Evolutionary conservation across 129 eudicot species (phyloP), one percentile per base, ranked within the genome.

Genomic region (Tagetes erecta): DNA sequence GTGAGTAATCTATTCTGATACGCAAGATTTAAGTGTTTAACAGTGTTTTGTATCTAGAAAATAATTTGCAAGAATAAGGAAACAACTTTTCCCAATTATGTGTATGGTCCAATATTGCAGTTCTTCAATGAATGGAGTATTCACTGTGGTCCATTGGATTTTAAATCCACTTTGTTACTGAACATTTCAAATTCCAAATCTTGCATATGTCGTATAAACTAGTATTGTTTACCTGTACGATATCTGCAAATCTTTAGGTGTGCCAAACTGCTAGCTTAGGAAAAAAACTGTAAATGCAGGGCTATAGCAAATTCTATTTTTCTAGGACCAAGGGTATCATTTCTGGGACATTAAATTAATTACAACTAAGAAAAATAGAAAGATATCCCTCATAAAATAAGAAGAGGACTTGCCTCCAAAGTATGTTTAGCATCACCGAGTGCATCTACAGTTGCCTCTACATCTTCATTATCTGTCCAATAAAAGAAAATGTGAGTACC

Each of bases 391-490:
- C 59, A 49, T 0, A 64, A 59, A 41, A 71, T 20, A 33, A 51
- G 35, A 44, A 2, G 1, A 8, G 68, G 70, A 46, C 92, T 82
- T 76, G 82, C 96, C 86, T 84, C 78, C 27, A 44, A 44, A 74
- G 79, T 59, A 68, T 70, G 46, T 57, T 58, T 70, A 52, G 51
- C 86, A 63, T 81, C 83, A 67, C 13, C 53, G 8, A 27, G 42
- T 36, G 76, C 71, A 83, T 72, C 71, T 60, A 74, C 72, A 65
- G 45, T 71, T 42, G 59, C 76, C 36, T 83, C 89, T 51, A 38
- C 47, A 37, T 44, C 49, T 51, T 49, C 47, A 42, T 72, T 63
- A 77, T 74, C 92, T 83, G 83, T 52, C 20, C 56, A 76, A 63
- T 44, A 47, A 75, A 80, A 72, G 50, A 46, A 36, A 59, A 27